Evolutionary conservation across 164 flowering plant species (phyloP), one percentile per base, ranked within the genome.

Genomic region (Vitis vinifera): DNA sequence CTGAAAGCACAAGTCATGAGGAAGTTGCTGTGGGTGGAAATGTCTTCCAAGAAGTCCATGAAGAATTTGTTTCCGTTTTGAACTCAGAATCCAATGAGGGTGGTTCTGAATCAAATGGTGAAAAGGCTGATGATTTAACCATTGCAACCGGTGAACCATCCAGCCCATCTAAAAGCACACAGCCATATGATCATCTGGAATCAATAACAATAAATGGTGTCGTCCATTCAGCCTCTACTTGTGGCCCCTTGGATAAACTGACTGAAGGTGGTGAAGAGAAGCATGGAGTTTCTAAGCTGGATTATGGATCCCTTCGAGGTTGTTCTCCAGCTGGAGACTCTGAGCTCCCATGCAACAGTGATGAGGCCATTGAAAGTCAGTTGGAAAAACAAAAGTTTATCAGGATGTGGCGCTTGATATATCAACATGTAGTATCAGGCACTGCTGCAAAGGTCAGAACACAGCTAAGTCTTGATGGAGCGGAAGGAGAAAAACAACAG

Each of bases 321-420:
- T 29, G 17, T 19, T 29, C 66, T 63, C 16, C 50, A 27, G 19
- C 23, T 55, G 56, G 9, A 29, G 68, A 66, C 8, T 49, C 67
- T 5, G 13, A 59, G 55, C 56, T 30, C 2, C 16, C 53, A 47
- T 7, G 23, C 13, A 19, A 64, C 17, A 49, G 19, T 61, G 52
- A 65, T 69, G 63, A 2, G 29, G 59, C 66, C 8, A 2, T 60
- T 9, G 56, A 62, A 69, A 30, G 51, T 9, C 61, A 62, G 14
- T 49, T 47, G 69, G 82, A 70, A 64, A 76, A 80, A 51, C 76
- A 63, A 31, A 84, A 80, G 47, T 63, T 65, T 23, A 47, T 68
- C 31, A 74, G 68, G 48, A 74, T 84, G 80, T 87, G 93, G 90
- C 77, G 76, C 59, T 62, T 84, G 73, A 70, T 89, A 68, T 81